These are phyloP conservation scores for Solanum piurae DNA, from an alignment of 257 asterid genomes.

Conservation along the genomic window DNA sequence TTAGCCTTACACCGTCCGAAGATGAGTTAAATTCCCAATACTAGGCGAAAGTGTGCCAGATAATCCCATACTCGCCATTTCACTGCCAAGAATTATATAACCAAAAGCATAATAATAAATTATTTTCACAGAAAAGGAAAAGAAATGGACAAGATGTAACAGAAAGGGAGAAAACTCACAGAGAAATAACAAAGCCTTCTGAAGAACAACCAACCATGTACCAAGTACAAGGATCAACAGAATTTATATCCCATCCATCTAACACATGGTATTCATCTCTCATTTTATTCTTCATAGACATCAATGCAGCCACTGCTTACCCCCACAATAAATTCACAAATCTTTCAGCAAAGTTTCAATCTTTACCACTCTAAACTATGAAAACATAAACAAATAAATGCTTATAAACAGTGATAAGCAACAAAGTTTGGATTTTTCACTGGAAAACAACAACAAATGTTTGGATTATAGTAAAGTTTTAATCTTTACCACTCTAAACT, in stretches of 20 bases:
- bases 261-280: conserved; percentile 50
- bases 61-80: conserved; percentile 73
- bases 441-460: neutral
- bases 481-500: neutral
- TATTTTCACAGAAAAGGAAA: neutral
- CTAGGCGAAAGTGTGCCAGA: conserved; percentile 73
- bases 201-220: conserved; percentile 80
- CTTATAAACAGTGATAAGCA: neutral
- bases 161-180: conserved; percentile 33
- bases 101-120: neutral
- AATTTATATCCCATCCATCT: conserved; percentile 95
- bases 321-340: conserved; percentile 1
- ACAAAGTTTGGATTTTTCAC: neutral
- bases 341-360: neutral
- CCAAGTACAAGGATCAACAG: conserved; percentile 99
- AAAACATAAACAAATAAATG: neutral
- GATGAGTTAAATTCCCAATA: conserved; percentile 73
- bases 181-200: conserved; percentile 75
- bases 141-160: neutral
- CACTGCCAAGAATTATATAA: conserved; percentile 31
- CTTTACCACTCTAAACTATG: neutral
- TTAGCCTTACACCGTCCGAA: conserved; percentile 39
- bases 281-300: conserved; percentile 75
- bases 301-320: conserved; percentile 74
- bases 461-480: neutral